Evolutionary conservation across 2,329 filamentous ascomycete species (phyloP), one percentile per base, ranked within the genome.

Genomic region (Aspergillus awamori): DNA sequence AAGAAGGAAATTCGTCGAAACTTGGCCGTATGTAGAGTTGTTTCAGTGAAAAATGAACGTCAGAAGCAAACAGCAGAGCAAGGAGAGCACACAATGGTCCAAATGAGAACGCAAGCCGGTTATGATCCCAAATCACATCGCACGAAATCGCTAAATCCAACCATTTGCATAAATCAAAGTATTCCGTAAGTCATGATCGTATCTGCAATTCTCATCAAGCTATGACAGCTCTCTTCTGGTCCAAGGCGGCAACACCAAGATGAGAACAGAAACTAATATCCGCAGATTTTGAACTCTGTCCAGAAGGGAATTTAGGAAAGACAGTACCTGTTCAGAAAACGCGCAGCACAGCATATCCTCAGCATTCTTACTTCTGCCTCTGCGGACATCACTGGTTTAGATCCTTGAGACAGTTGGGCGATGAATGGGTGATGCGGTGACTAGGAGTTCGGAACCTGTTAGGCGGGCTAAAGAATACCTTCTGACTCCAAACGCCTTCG

Each of bases 401-500:
- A 6, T 51, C n/a, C 17, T 26, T 17, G 39, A 69, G 52, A 30
- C 64, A 65, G 54, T 59, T 64, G 11, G 69, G 69, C 17, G 69
- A 68, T 4, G 69, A 70, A 51, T 66, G 53, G 26, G 68, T 69
- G 53, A 63, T 66, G 11, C 68, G 63, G 56, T 70, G 67, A 4
- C 60, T 61, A 22, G 52, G 49, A n/a, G 58, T 43, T 17, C 56
- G 57, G 4, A 48, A 30, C 28, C 57, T 60, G 5, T 15, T 20
- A 7, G 57, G 41, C 11, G 65, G 63, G n/a, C 57, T 51, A 13
- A 67, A 22, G 15, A 64, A 56, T 3, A 67, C 20, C 33, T 56
- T 63, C 22, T 63, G 61, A 22, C 57, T 57, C 64, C 64, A 67
- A 41, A 55, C 38, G 7, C 30, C 56, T 24, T 61, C 53, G 22